Evolutionary conservation across 2,329 filamentous ascomycete species (phyloP).

Genomic region (Cladosporium sp.): DNA sequence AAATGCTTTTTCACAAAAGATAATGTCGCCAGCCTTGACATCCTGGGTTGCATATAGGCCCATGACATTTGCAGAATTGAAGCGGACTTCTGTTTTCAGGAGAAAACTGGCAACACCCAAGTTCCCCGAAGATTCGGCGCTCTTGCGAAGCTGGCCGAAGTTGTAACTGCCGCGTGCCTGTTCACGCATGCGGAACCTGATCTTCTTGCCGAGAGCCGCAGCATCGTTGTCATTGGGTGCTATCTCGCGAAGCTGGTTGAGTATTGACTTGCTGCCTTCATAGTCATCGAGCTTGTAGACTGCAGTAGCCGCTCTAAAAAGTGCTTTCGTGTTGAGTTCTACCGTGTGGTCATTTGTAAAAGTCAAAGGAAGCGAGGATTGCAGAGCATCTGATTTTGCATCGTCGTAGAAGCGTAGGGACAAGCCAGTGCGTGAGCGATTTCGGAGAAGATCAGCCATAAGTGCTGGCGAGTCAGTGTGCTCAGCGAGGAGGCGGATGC

Average conservation of each 20-base stretch:
- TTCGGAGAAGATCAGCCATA: constrained; percentile 26
- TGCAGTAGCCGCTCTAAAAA: constrained; percentile 28
- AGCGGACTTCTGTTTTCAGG: background rate
- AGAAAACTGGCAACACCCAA: constrained; percentile 29
- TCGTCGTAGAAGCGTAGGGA: constrained; percentile 24
- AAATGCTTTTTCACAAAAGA: constrained; percentile 30
- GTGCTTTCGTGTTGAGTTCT: constrained; percentile 25
- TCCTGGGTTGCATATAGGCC: constrained; percentile 13
- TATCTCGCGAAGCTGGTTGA: constrained; percentile 20
- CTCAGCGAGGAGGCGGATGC: background rate
- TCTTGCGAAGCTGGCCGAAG: constrained; percentile 24
- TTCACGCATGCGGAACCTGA: constrained; percentile 24
- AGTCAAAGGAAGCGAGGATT: constrained; percentile 12
- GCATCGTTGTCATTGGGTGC: constrained; percentile 22
- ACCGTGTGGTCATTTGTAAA: background rate
- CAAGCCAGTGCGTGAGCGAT: constrained; percentile 26
- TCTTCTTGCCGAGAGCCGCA: constrained; percentile 17
- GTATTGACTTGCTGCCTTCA: constrained; percentile 14
- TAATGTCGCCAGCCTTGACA: constrained; percentile 14
- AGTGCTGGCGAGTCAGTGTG: background rate
- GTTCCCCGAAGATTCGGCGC: background rate
- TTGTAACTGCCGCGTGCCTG: constrained; percentile 26
- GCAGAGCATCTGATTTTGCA: constrained; percentile 24
- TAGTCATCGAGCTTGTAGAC: constrained; percentile 29
- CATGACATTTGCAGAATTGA: background rate